phyloP scores from a whole-genome alignment of 1,284 basidiomycete genomes.

The Taiwanofungus camphoratus region DNA sequence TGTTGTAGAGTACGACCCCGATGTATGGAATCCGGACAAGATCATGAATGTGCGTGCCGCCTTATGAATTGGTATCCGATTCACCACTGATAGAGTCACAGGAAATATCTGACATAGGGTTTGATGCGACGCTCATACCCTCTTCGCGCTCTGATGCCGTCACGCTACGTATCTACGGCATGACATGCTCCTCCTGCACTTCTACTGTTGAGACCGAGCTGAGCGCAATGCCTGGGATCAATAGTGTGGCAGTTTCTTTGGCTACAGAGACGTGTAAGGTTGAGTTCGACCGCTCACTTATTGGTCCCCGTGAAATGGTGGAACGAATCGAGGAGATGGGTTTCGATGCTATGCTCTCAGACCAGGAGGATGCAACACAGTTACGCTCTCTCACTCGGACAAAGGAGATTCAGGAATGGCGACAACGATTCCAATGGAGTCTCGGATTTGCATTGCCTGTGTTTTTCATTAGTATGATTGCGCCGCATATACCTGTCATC shows the following conservation, averaged over 20 bases:
- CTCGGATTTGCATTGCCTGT: constrained; percentile 85
- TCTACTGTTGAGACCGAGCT: constrained; percentile 75
- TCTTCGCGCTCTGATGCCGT: constrained; percentile 58
- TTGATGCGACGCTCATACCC: constrained; percentile 78
- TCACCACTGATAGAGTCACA: constrained; percentile 26
- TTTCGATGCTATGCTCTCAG: constrained; percentile 85
- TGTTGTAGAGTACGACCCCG: constrained; percentile 83
- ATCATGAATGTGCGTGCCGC: constrained; percentile 59
- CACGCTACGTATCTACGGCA: constrained; percentile 80
- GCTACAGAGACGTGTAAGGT: constrained; percentile 72
- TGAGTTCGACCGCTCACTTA: constrained; percentile 68
- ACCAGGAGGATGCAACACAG: constrained; percentile 82
- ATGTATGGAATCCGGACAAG: constrained; percentile 76
- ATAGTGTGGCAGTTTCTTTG: constrained; percentile 65
- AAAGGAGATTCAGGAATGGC: constrained; percentile 91
- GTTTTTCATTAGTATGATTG: constrained; percentile 89
- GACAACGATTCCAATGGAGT: constrained; percentile 73
- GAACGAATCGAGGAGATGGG: constrained; percentile 85
- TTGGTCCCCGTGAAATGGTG: constrained; percentile 81
- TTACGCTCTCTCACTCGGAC: constrained; percentile 86
- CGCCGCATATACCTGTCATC: constrained; percentile 66
- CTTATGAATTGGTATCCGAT: background rate
- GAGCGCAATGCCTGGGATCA: constrained; percentile 69
- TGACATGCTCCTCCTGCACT: constrained; percentile 86
- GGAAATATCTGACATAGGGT: constrained; percentile 92